Evolutionary conservation across 2,329 filamentous ascomycete species (phyloP), one percentile per base, ranked within the genome.

Genomic region (Ophiognomonia clavigignenti-juglandacearum): DNA sequence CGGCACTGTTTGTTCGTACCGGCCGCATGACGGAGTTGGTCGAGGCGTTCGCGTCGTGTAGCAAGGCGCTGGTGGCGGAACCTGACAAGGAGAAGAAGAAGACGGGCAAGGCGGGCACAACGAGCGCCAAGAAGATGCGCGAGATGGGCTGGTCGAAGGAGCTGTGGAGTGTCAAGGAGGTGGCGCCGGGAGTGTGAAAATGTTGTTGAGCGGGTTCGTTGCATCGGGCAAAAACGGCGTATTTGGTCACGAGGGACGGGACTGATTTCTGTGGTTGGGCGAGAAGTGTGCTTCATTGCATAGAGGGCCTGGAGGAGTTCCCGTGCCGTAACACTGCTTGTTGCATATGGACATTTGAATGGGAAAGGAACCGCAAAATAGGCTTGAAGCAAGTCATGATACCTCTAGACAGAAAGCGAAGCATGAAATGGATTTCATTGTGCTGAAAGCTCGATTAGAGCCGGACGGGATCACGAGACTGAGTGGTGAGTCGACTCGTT

Each of bases 21-120:
- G 75, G 76, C 26, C 78, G 85, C 39, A 85, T 92, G 80, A 78
- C 79, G 58, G 87, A 92, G 68, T 71, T 93, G 34, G 78, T 91
- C 11, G 81, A 86, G 59, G 79, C 78, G 10, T 83, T 97, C 61
- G 89, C 92, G 1, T 74, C 81, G 43, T 85, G 83, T 46, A 90
- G 87, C 65, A 86, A 88, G 65, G 82, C 84, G 3, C 79, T 87
- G 49, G 75, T 80, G 1, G 72, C 80, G 44, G 73, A 67, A 49
- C 72, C 74, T 10, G 71, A 67, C 16, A 78, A 80, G 42, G 37
- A 58, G 53, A 81, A 80, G 66, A 75, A 74, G 57, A 45, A 45
- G 35, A 37, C 43, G 3, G 38, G 43, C 36, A 45, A 45, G 24
- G 61, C 65, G 4, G 56, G 68, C 2, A 68, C 71, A 10, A 68